These are phyloP conservation scores for Picea sitchensis DNA, from an alignment of 75 land plant genomes.

Conservation along the genomic window DNA sequence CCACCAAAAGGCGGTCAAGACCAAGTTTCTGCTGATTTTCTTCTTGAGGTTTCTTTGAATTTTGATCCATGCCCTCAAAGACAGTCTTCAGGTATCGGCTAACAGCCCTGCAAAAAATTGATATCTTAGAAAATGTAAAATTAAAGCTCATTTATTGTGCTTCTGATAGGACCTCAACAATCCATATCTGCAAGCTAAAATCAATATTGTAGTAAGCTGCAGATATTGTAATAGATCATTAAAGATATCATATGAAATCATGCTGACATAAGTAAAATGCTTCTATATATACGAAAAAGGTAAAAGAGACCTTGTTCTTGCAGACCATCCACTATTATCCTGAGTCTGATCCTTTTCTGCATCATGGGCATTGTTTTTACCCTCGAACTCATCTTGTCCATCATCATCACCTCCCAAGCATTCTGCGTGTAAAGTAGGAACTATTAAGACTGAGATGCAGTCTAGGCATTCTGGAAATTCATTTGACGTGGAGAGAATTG, in stretches of 20 bases:
- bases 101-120: slow-evolving; percentile 64
- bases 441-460: not conserved
- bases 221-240: not conserved
- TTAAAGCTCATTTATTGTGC: no score
- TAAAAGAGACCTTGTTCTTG: slow-evolving; percentile 74
- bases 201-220: not conserved
- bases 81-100: slow-evolving; percentile 65
- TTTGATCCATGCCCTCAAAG: slow-evolving; percentile 43
- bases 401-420: slow-evolving; percentile 67
- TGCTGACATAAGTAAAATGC: not conserved
- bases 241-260: not conserved
- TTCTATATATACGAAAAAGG: not conserved
- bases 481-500: not conserved
- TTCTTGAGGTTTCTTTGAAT: slow-evolving; percentile 21
- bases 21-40: slow-evolving; percentile 40
- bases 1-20: slow-evolving; percentile 64
- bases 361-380: slow-evolving; percentile 30
- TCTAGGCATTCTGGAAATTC: not conserved
- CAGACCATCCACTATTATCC: slow-evolving; percentile 94
- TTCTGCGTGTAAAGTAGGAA: slow-evolving; percentile 28
- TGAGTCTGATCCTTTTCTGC: slow-evolving; percentile 29
- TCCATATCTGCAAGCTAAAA: not conserved
- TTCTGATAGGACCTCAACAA: not conserved
- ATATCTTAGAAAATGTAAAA: not conserved
- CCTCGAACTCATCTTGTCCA: slow-evolving; percentile 46